phyloP scores from a whole-genome alignment of 2,329 filamentous ascomycete genomes.

The Botrytis sinoallii region DNA sequence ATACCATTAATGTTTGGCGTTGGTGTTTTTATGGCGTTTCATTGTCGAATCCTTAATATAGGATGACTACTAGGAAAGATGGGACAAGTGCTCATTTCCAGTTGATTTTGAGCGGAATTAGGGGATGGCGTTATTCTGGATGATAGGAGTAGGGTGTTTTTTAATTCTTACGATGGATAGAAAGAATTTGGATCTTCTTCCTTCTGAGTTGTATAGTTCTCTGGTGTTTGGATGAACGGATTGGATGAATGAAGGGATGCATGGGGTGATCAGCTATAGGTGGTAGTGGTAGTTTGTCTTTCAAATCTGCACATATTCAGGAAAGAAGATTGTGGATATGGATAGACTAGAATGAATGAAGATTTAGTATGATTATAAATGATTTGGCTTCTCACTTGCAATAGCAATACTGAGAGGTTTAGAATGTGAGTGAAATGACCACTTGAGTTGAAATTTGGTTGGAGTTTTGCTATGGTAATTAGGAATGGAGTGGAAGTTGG shows the following conservation, averaged over 20 bases:
- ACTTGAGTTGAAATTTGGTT: neutral
- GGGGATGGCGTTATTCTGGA: constrained; percentile 14
- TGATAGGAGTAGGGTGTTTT: constrained; percentile 2
- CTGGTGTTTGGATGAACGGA: constrained; percentile 6
- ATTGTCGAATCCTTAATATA: constrained; percentile 1
- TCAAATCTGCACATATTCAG: neutral
- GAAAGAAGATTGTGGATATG: neutral
- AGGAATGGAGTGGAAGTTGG: neutral
- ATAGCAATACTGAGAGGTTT: neutral
- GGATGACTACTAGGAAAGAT: constrained; percentile 11
- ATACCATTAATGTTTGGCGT: constrained; percentile 18
- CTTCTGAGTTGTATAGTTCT: constrained; percentile 17
- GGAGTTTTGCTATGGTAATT: neutral
- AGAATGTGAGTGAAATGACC: neutral
- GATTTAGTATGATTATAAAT: neutral
- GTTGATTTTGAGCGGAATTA: neutral
- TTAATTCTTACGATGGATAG: constrained; percentile 11
- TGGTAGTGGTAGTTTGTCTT: neutral
- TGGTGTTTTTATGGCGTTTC: constrained; percentile 14
- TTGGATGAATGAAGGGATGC: constrained; percentile 4
- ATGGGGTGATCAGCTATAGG: neutral
- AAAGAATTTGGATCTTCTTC: neutral
- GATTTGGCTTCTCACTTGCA: neutral
- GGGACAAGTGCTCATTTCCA: constrained; percentile 10
- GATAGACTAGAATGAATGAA: constrained; percentile 2